These are phyloP conservation scores for Fabrea salina DNA, from an alignment of 169 alveolate genomes.

Conservation along the genomic window DNA sequence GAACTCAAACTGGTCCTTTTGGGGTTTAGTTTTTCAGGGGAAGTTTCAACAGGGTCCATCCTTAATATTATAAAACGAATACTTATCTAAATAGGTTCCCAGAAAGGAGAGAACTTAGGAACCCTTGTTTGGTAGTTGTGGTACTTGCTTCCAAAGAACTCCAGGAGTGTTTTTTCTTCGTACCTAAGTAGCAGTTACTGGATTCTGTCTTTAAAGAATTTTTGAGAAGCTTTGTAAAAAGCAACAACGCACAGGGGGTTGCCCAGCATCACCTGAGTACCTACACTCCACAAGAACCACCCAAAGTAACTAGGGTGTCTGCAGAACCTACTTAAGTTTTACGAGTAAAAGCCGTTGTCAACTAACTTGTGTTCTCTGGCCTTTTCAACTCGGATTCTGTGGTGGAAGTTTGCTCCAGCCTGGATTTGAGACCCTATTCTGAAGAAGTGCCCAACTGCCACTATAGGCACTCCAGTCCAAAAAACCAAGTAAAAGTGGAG, in stretches of 20 bases:
- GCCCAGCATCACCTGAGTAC: slow-evolving; percentile 11
- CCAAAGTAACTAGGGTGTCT: slow-evolving; percentile 21
- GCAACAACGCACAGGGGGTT: neutral
- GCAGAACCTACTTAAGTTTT: neutral
- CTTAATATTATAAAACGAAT: neutral
- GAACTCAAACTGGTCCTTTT: too few species aligned
- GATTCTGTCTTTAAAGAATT: neutral
- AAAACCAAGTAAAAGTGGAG: neutral
- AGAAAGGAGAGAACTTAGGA: neutral
- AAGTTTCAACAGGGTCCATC: too few species aligned
- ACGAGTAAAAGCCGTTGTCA: neutral
- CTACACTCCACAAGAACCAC: slow-evolving; percentile 23
- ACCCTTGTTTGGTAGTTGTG: neutral
- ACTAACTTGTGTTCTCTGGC: neutral
- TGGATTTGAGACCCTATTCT: slow-evolving; percentile 7
- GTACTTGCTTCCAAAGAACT: neutral
- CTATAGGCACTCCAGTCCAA: neutral
- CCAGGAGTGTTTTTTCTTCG: neutral
- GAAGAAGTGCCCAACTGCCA: neutral
- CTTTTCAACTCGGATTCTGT: neutral
- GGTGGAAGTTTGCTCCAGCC: neutral
- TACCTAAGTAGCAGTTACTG: neutral
- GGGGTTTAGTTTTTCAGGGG: too few species aligned
- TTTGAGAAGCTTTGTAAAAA: neutral
- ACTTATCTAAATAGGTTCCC: neutral